Base-by-base conservation (phyloP, 2,329 filamentous ascomycete species). In the Lasiodiplodia gonubiensis region DNA sequence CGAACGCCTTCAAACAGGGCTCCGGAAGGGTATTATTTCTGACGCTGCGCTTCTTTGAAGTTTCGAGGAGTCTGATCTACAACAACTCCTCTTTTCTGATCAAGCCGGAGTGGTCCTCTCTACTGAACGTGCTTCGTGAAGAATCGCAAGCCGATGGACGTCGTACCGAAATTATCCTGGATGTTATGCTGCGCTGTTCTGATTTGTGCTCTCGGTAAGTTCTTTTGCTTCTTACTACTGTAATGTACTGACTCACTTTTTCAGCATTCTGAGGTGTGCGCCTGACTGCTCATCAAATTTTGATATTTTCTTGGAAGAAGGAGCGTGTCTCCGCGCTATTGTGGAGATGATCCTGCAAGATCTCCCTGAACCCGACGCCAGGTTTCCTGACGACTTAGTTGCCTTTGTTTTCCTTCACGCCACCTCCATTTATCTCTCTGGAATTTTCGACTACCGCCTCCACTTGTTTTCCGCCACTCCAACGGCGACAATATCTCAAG, bases 381-480 rank as follows among this genome's bases (percentile, higher is more conserved):
- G 16, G 5, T 57, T 35, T 18, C 53, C 53, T 12, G 30, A 57
- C 21, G 7, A 42, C 5, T 46, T 57, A 14, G 39, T 42, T 10
- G 16, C 64, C 12, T 33, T n/a, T 5, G 33, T 55, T 16, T 66
- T 39, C 48, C 52, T 55, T 11, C 27, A 39, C 33, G 64, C 64
- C n/a, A n/a, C 42, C 11, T 57, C 64, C 1, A 66, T 66, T 2
- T 66, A 42, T 18, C 35, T 66, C 30, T 66, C 64, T 14, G 64
- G 64, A 14, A 57, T 57, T 3, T 66, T 54, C 25, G 64, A 66
- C 35, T 30, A 57, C 64, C 49, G 30, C 33, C 33, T 55, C 2
- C 30, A 52, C 21, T 18, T 33, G 8, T 66, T 66, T 30, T 54
- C 64, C 27, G 8, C 33, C 16, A 5, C 51, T 4, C 33, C 64